phyloP scores from a whole-genome alignment of 768 basidiomycete species.

The Hypsizygus marmoreus region DNA sequence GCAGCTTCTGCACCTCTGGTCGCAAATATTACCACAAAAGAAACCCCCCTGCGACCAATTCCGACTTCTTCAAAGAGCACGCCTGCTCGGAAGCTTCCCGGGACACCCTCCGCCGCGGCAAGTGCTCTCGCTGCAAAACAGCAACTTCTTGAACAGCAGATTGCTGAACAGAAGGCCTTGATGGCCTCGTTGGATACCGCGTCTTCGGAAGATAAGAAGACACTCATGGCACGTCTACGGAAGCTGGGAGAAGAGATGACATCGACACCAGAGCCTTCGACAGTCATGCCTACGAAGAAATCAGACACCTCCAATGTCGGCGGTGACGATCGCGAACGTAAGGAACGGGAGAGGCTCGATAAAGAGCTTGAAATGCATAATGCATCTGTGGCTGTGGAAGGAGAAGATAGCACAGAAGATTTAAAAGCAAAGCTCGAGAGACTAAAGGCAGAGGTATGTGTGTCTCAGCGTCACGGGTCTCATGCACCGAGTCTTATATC shows the following conservation, averaged over 20 bases:
- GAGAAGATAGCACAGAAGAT: slow-evolving; percentile 61
- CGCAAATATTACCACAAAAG: slow-evolving; percentile 56
- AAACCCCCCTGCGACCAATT: slow-evolving; percentile 22
- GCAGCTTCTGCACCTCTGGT: slow-evolving; percentile 81
- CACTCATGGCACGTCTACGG: slow-evolving; percentile 72
- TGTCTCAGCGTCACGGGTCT: slow-evolving; percentile 1
- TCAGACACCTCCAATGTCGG: slow-evolving; percentile 18
- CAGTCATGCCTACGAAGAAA: slow-evolving; percentile 25
- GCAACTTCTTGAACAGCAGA: slow-evolving; percentile 76
- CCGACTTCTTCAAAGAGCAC: slow-evolving; percentile 20
- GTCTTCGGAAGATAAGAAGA: slow-evolving; percentile 73
- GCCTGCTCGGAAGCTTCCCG: slow-evolving; percentile 39
- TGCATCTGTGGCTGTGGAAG: slow-evolving; percentile 36
- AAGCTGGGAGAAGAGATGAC: slow-evolving; percentile 82
- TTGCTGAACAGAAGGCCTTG: slow-evolving; percentile 85
- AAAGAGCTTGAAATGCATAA: slow-evolving; percentile 79
- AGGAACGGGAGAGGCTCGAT: slow-evolving; percentile 71
- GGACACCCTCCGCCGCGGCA: slow-evolving; percentile 33
- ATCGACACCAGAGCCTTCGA: slow-evolving; percentile 23
- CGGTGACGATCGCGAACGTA: slow-evolving; percentile 48
- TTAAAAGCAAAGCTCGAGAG: slow-evolving; percentile 74
- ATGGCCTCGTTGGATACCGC: slow-evolving; percentile 70
- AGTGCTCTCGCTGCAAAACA: slow-evolving; percentile 72
- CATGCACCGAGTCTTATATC: background rate
- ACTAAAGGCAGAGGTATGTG: slow-evolving; percentile 75